Evolutionary conservation across 225 moss, liverwort and hornwort genomes (phyloP).

Genomic region (Rhytidiadelphus loreus): DNA sequence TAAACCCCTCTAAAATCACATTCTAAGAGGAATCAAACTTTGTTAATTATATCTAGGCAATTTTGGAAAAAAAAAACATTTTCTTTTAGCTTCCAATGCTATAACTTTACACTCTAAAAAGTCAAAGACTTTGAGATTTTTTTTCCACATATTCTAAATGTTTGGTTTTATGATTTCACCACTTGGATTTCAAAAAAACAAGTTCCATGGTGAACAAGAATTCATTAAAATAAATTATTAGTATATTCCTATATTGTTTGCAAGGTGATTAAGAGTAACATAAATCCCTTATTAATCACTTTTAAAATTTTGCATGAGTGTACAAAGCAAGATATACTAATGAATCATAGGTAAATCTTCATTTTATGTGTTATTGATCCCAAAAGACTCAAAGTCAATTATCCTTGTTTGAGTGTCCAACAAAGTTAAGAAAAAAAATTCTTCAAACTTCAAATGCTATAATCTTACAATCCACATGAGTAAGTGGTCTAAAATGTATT

Average conservation of each 20-base stretch:
- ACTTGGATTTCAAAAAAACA: background rate
- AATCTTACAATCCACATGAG: background rate
- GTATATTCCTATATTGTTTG: background rate
- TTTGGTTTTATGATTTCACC: background rate
- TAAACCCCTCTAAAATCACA: background rate
- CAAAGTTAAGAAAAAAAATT: no score
- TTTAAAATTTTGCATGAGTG: background rate
- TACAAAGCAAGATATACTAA: background rate
- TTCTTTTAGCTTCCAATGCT: rapidly evolving
- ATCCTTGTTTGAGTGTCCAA: rapidly evolving
- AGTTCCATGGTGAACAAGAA: background rate
- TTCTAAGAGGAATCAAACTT: background rate
- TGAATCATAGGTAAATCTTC: background rate
- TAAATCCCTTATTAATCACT: background rate
- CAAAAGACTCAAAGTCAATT: background rate
- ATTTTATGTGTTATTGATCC: background rate
- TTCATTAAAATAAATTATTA: background rate
- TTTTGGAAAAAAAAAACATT: background rate
- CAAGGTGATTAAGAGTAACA: rapidly evolving
- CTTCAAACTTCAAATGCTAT: background rate
- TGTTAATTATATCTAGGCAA: no score
- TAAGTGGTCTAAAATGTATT: background rate
- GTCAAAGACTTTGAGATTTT: background rate
- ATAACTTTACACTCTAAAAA: rapidly evolving
- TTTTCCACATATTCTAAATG: background rate